Percentiles rank a stretch among this genome's conserved stretches.
These are phyloP conservation scores for Globisporangium cederbergense DNA, from an alignment of 352 stramenopile genomes.

Conservation along the genomic window DNA sequence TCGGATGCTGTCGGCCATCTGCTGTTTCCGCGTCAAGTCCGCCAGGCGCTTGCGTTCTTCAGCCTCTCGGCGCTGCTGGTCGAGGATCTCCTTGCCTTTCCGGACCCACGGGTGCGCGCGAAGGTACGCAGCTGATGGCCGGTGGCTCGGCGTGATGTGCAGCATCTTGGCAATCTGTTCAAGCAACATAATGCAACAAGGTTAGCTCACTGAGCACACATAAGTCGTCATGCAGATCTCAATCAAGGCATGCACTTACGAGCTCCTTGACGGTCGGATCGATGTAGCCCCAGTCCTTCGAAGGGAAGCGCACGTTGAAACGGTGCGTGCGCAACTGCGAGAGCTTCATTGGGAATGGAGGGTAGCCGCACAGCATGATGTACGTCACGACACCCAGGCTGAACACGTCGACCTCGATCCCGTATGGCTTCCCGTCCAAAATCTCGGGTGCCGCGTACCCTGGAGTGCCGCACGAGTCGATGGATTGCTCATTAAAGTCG, in stretches of 20 bases:
- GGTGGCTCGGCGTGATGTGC: constrained; percentile 58
- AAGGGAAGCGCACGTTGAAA: constrained; percentile 81
- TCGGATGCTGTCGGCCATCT: constrained; percentile 58
- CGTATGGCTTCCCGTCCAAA: constrained; percentile 77
- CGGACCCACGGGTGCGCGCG: constrained; percentile 64
- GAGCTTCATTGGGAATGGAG: constrained; percentile 87
- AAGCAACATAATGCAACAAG: background rate
- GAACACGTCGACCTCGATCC: constrained; percentile 83
- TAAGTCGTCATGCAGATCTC: background rate
- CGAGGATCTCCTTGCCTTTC: constrained; percentile 39
- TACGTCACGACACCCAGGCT: constrained; percentile 88
- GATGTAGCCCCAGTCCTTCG: constrained; percentile 73
- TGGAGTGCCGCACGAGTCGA: constrained; percentile 79
- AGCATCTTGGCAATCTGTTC: constrained; percentile 69
- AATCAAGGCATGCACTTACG: constrained; percentile 13
- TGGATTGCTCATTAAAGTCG: constrained; percentile 57
- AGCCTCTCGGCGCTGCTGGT: constrained; percentile 38
- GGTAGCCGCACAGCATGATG: constrained; percentile 87
- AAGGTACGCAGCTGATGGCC: constrained; percentile 60
- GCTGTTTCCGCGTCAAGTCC: constrained; percentile 55
- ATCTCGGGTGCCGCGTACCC: constrained; percentile 85
- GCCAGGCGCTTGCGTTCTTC: constrained; percentile 43
- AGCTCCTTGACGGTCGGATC: constrained; percentile 66
- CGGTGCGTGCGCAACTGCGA: constrained; percentile 74
- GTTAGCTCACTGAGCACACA: background rate